phyloP scores from a whole-genome alignment of 768 basidiomycete genomes.

The Punctularia strigosozonata region DNA sequence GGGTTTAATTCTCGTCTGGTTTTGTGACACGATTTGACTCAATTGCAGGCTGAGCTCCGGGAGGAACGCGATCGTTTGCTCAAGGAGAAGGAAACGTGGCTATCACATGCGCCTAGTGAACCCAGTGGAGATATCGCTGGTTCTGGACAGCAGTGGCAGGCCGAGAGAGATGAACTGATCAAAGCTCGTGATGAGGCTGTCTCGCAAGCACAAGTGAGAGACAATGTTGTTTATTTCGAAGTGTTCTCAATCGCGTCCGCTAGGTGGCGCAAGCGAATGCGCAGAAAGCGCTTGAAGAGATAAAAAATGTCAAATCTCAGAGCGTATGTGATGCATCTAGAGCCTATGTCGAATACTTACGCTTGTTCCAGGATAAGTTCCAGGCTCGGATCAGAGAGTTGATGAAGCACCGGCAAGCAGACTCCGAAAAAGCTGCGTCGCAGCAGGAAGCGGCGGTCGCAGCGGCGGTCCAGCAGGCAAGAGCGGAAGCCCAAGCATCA shows the following conservation, averaged over 20 bases:
- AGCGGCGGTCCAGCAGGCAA: slow-evolving; percentile 45
- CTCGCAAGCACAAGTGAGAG: slow-evolving; percentile 42
- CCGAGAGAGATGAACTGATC: slow-evolving; percentile 45
- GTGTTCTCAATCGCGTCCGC: no score
- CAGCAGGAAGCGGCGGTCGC: slow-evolving; percentile 39
- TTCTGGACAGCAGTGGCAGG: slow-evolving; percentile 34
- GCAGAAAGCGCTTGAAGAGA: no score
- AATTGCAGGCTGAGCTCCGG: slow-evolving; percentile 34
- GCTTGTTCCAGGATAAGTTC: slow-evolving; percentile 43
- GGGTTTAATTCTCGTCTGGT: slow-evolving; percentile 6
- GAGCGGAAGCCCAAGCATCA: slow-evolving; percentile 33
- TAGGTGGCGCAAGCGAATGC: no score
- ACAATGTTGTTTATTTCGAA: no score
- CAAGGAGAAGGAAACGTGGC: slow-evolving; percentile 42
- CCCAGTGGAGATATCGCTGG: slow-evolving; percentile 14
- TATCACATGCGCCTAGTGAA: slow-evolving; percentile 13
- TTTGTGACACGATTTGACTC: background rate
- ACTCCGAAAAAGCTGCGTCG: slow-evolving; percentile 28
- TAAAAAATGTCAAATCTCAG: no score
- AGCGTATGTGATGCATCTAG: no score
- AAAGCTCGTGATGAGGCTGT: slow-evolving; percentile 51
- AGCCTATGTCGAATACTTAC: background rate
- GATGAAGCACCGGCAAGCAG: slow-evolving; percentile 37
- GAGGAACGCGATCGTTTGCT: slow-evolving; percentile 53
- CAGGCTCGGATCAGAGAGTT: slow-evolving; percentile 39